Conservation (phyloP, 2,329 filamentous ascomycete genomes). For the Fusarium globosum region DNA sequence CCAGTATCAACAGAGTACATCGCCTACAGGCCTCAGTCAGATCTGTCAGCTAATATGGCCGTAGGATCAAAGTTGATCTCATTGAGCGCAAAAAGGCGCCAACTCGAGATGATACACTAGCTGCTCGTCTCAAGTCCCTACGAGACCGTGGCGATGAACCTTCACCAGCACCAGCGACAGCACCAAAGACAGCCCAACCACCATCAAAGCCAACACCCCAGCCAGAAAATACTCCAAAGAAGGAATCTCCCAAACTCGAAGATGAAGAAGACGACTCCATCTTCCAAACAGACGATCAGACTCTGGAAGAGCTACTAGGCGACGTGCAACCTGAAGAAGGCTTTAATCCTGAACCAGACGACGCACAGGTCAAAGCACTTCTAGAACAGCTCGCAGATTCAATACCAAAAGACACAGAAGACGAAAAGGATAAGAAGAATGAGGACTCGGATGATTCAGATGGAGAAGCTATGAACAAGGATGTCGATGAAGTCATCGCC, state of each 20-base stretch:
- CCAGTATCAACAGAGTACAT: slow-evolving; percentile 56
- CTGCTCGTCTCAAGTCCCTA: slow-evolving; percentile 63
- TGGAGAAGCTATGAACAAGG: slow-evolving; percentile 59
- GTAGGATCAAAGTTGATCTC: slow-evolving; percentile 49
- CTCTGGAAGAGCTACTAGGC: slow-evolving; percentile 63
- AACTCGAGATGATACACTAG: slow-evolving; percentile 62
- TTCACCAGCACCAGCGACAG: slow-evolving; percentile 29
- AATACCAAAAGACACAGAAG: slow-evolving; percentile 46
- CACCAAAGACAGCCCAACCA: neutral
- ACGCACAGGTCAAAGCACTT: slow-evolving; percentile 51
- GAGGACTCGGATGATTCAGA: slow-evolving; percentile 59
- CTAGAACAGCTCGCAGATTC: slow-evolving; percentile 52
- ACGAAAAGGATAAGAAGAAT: neutral
- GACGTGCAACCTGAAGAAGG: slow-evolving; percentile 53
- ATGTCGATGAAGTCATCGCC: slow-evolving; percentile 59
- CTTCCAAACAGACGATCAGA: slow-evolving; percentile 62
- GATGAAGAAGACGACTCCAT: slow-evolving; percentile 54
- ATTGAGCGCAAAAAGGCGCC: slow-evolving; percentile 57
- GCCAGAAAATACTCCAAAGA: neutral
- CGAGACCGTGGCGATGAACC: slow-evolving; percentile 54
- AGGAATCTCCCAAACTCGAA: slow-evolving; percentile 16
- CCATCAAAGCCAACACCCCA: neutral
- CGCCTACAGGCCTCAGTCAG: neutral
- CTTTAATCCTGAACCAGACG: slow-evolving; percentile 39
- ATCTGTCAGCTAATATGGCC: neutral